Evolutionary conservation across 768 basidiomycete genomes (phyloP).

Genomic region (Agaricus blazei): DNA sequence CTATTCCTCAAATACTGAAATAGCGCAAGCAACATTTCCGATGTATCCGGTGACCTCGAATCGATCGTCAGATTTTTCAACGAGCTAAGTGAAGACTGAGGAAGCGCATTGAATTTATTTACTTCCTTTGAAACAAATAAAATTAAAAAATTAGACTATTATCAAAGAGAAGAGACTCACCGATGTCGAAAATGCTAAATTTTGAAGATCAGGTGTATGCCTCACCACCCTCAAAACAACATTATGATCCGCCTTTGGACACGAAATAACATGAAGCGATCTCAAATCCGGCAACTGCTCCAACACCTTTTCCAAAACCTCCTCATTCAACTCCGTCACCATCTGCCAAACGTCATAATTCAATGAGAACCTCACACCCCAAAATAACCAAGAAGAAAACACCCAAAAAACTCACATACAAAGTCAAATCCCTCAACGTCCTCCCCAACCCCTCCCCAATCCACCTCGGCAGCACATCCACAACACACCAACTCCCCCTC

Average conservation of each 20-base stretch:
- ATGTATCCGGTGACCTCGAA: constrained; percentile 31
- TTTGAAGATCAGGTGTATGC: constrained; percentile 52
- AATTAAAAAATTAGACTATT: background rate
- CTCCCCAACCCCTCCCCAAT: constrained; percentile 35
- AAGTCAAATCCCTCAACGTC: constrained; percentile 30
- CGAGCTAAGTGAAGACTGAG: constrained; percentile 30
- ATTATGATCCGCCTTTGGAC: constrained; percentile 51
- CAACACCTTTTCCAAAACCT: constrained; percentile 43
- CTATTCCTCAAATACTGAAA: constrained; percentile 27
- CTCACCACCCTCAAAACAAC: constrained; percentile 39
- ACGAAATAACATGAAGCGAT: constrained; percentile 58
- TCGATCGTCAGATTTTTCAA: constrained; percentile 54
- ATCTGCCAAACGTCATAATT: constrained; percentile 30
- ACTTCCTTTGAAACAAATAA: background rate
- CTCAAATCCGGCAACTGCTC: constrained; percentile 45
- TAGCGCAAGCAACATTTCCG: constrained; percentile 23
- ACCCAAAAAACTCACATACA: constrained; percentile 45
- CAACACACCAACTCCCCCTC: constrained; percentile 55
- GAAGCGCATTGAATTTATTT: constrained; percentile 27
- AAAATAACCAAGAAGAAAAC: background rate
- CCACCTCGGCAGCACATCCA: constrained; percentile 60
- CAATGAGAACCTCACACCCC: too few relatives aligned
- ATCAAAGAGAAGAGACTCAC: constrained; percentile 30
- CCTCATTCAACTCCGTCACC: constrained; percentile 48
- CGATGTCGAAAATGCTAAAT: constrained; percentile 54